Percentiles rank a stretch among this genome's conserved stretches.
Conservation (phyloP, 2,329 filamentous ascomycete species). For the Aspergillus pseudoglaucus region DNA sequence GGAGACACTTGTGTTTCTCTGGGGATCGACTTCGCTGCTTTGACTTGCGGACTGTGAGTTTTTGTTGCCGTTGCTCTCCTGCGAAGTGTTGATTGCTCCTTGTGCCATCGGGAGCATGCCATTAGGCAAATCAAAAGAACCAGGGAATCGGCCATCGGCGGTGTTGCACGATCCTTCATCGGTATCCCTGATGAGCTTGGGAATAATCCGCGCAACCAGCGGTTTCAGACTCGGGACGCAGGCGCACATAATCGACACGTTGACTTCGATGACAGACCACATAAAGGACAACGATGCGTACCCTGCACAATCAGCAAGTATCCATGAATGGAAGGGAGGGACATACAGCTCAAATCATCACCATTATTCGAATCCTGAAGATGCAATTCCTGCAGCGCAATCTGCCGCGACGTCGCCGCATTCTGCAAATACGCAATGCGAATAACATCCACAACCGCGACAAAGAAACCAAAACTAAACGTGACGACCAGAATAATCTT, state of each 20-base stretch:
- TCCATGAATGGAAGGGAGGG: background rate
- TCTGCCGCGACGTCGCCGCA: conserved; percentile 45
- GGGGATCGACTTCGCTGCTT: conserved; percentile 7
- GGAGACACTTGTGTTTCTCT: background rate
- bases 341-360: conserved; percentile 49
- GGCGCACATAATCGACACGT: conserved; percentile 80
- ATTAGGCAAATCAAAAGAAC: background rate
- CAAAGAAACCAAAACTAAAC: conserved; percentile 81
- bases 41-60: conserved; percentile 11
- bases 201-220: conserved; percentile 60
- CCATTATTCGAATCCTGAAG: conserved; percentile 34
- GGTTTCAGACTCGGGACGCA: conserved; percentile 92
- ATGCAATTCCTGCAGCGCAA: conserved; percentile 20
- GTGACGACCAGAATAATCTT: conserved; percentile 82
- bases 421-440: conserved; percentile 84
- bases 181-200: conserved; percentile 49
- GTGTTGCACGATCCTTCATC: conserved; percentile 18
- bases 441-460: conserved; percentile 79
- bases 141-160: conserved; percentile 4
- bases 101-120: background rate
- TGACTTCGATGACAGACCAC: conserved; percentile 92
- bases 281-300: conserved; percentile 80
- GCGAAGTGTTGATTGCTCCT: conserved; percentile 1
- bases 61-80: conserved; percentile 11
- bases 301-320: conserved; percentile 51